These are phyloP conservation scores for Hanseniaspora singularis DNA, from an alignment of 805 yeast genomes.

Conservation along the genomic window DNA sequence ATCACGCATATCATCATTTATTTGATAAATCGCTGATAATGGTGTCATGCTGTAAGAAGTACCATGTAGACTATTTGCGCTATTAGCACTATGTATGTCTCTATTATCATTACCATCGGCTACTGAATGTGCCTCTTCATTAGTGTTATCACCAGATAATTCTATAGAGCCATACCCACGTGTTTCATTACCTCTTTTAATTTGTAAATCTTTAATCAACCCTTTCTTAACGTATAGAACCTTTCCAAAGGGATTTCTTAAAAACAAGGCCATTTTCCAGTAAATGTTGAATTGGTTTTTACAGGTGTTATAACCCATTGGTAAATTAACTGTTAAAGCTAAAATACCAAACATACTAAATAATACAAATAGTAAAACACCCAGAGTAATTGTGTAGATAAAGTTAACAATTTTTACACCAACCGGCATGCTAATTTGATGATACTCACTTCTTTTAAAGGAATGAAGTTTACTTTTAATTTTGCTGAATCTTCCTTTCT, in stretches of 20 bases:
- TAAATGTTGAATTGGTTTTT: slow-evolving; percentile 51
- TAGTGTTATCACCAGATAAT: no score
- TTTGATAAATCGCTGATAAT: no score
- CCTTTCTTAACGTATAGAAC: slow-evolving; percentile 42
- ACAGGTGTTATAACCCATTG: slow-evolving; percentile 39
- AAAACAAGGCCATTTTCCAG: slow-evolving; percentile 53
- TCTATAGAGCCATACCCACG: no score
- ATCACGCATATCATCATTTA: neutral
- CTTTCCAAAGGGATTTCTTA: slow-evolving; percentile 80
- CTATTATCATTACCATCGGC: slow-evolving; percentile 15
- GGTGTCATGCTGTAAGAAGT: no score
- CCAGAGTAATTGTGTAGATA: slow-evolving; percentile 65
- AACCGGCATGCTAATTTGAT: no score
- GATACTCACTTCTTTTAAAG: no score
- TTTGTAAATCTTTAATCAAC: neutral
- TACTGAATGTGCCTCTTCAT: slow-evolving; percentile 17
- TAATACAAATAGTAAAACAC: slow-evolving; percentile 44
- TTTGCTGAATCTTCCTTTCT: no score
- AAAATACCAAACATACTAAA: slow-evolving; percentile 40
- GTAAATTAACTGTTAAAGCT: slow-evolving; percentile 32
- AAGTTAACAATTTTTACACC: slow-evolving; percentile 51
- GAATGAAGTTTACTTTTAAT: no score
- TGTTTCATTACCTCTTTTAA: no score
- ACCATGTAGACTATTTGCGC: no score
- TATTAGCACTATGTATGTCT: no score